phyloP scores from a whole-genome alignment of 1,284 basidiomycete genomes.

The Cutaneotrichosporon cavernicola region DNA sequence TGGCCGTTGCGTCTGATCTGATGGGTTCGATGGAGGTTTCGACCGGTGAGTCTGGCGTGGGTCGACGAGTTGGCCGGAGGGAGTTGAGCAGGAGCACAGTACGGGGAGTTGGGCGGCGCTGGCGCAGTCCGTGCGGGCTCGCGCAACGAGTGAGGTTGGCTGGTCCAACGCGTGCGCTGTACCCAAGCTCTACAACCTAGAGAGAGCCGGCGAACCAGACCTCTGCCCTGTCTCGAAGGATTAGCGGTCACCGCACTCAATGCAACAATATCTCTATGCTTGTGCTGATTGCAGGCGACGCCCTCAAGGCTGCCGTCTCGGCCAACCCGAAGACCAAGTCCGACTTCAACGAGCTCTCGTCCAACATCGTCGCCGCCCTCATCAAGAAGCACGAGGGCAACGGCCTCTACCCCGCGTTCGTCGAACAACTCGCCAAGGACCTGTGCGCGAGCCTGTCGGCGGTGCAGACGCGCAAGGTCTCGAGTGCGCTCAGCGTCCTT shows the following conservation, averaged over 20 bases:
- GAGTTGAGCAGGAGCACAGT: not conserved
- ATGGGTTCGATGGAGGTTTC: slow-evolving; percentile 63
- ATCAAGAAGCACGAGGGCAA: slow-evolving; percentile 74
- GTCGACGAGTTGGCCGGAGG: not conserved
- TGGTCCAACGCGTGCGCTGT: no score
- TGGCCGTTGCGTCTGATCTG: slow-evolving; percentile 75
- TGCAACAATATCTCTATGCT: no score
- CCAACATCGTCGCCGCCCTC: slow-evolving; percentile 68
- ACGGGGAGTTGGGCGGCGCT: no score
- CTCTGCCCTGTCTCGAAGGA: no score
- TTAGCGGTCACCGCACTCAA: no score
- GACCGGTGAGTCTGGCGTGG: slow-evolving; percentile 6
- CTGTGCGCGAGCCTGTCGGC: slow-evolving; percentile 74
- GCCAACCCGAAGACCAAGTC: slow-evolving; percentile 78
- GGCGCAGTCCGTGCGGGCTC: no score
- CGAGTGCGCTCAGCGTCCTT: slow-evolving; percentile 73
- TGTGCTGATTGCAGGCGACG: slow-evolving; percentile 20
- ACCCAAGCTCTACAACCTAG: no score
- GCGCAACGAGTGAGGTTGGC: no score
- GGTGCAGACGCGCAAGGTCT: slow-evolving; percentile 82
- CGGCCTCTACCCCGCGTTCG: slow-evolving; percentile 74
- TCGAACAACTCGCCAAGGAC: slow-evolving; percentile 74
- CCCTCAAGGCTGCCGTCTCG: slow-evolving; percentile 66
- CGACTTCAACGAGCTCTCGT: slow-evolving; percentile 73
- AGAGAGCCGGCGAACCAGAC: no score